Conservation (phyloP, 164 flowering plant genomes). For the Vitis riparia region DNA sequence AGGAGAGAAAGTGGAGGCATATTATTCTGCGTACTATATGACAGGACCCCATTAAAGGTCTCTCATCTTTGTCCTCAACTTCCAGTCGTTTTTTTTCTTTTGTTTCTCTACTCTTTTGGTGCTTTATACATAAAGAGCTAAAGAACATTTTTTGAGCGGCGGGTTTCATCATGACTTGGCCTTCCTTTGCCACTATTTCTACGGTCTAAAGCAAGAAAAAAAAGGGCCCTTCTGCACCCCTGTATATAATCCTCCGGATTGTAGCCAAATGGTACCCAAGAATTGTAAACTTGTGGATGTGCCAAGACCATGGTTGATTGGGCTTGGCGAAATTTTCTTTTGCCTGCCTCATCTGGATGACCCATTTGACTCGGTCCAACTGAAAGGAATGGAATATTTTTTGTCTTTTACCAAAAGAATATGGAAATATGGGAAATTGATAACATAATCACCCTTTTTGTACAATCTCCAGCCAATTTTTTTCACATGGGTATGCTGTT, state of each 20-base stretch:
- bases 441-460: too few relatives aligned
- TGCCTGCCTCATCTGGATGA: too few relatives aligned
- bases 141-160: conserved; percentile 28
- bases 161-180: conserved; percentile 24
- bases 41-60: conserved; percentile 7
- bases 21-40: neutral
- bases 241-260: neutral
- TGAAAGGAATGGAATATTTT: too few relatives aligned
- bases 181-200: conserved; percentile 14
- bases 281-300: too few relatives aligned
- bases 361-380: too few relatives aligned
- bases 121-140: conserved; percentile 9
- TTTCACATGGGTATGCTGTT: too few relatives aligned
- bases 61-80: conserved; percentile 9
- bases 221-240: conserved; percentile 12
- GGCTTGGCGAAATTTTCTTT: too few relatives aligned
- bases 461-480: too few relatives aligned
- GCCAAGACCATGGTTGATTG: too few relatives aligned
- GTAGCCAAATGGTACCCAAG: too few relatives aligned
- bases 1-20: neutral
- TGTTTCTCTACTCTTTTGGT: conserved; percentile 5
- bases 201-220: conserved; percentile 9
- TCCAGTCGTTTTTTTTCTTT: conserved; percentile 3
- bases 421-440: too few relatives aligned
- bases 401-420: too few relatives aligned